Conservation (phyloP, 257 asterid species). For the Marsdenia floribunda region DNA sequence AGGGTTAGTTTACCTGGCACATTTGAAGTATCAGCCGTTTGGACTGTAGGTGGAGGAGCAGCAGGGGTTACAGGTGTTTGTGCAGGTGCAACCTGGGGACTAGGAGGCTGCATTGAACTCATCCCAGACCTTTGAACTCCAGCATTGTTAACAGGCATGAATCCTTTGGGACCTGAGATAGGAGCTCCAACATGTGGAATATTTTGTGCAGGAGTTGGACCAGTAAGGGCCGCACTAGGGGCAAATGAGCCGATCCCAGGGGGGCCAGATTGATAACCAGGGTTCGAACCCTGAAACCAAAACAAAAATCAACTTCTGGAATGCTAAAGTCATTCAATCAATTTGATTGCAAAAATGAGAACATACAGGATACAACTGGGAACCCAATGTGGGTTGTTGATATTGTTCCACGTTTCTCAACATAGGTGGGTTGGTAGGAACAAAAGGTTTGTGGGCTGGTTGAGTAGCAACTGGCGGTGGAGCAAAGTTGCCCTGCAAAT, state of each 20-base stretch:
- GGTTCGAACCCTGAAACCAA: constrained; percentile 45
- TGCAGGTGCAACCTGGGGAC: constrained; percentile 50
- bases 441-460: constrained; percentile 59
- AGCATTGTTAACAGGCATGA: constrained; percentile 52
- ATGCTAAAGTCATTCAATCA: neutral
- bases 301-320: constrained; percentile 17
- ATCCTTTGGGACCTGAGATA: constrained; percentile 52
- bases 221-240: constrained; percentile 41
- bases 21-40: constrained; percentile 89
- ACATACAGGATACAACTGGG: constrained; percentile 88
- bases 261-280: constrained; percentile 61
- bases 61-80: constrained; percentile 66
- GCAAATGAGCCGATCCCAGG: constrained; percentile 51
- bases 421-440: constrained; percentile 69
- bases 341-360: neutral
- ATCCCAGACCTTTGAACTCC: constrained; percentile 71
- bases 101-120: constrained; percentile 71
- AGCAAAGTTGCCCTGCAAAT: constrained; percentile 59
- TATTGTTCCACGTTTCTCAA: constrained; percentile 69
- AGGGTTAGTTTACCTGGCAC: constrained; percentile 67
- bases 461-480: constrained; percentile 64
- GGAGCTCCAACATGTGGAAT: constrained; percentile 63
- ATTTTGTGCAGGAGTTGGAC: constrained; percentile 50
- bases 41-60: constrained; percentile 95
- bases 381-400: constrained; percentile 85